Base-by-base conservation (phyloP, 1,284 basidiomycete genomes). In the Apiotrichum gamsii region DNA sequence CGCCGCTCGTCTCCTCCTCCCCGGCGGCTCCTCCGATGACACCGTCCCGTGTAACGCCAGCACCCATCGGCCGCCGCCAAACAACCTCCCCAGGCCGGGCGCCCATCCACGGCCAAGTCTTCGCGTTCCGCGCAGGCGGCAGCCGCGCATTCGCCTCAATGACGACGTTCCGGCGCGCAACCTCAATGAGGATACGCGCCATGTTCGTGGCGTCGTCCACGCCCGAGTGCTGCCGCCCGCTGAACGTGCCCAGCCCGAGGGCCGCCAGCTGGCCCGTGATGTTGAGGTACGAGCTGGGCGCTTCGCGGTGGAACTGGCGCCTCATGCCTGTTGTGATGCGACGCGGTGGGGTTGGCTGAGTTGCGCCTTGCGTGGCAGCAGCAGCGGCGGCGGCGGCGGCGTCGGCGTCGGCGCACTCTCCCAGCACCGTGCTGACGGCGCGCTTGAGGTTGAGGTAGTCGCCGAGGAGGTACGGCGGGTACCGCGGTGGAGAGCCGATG, bases 191-290 rank as follows among this genome's bases (percentile, higher is more conserved):
- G 49, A 95, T 82, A 20, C 86, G 80, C 15, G 84, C 78, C 45
- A 94, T 80, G 65, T 94, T 94, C 14, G 85, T 83, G 24, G 87
- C 80, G 70, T 95, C 90, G 69, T 90, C 87, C 34, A 93, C 84
- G 18, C 90, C 90, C 60, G 82, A 83, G 69, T 95, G 90, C 52
- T 82, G 78, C 58, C 86, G 79, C 14, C 90, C 90, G 65, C 83
- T 73, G 62, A 95, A 95, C 2, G 59, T 57, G 0, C 69, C 66
- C 28, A 75, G 50, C 5, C 76, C 62, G 2, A 75, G 58, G 8
- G 58, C 59, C n/a, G 52, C 47, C 13, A 75, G 49, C 57, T 73
- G 70, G 2, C 64, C 69, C 1, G 61, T 52, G 23, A 76, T 68
- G 15, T 64, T 70, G 39, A 67, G 52, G 43, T 61, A 65, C 40